Percentiles rank a stretch among this genome's conserved stretches.
Conservation (phyloP, 345 rosid species). For the Euphorbia lathyris region DNA sequence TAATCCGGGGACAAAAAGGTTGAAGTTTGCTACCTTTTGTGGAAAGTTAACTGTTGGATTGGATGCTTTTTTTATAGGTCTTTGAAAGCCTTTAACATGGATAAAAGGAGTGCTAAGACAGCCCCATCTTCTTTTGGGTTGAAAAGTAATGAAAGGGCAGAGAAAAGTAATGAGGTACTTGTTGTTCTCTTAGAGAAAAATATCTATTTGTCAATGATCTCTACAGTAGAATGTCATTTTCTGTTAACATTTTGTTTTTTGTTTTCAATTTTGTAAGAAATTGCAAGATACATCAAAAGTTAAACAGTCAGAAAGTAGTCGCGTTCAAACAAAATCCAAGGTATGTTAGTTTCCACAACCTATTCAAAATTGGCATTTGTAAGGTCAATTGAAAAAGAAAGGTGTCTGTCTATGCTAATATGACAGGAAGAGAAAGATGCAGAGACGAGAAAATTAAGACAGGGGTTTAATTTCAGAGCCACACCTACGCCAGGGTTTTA, state of each 20-base stretch:
- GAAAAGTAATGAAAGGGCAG: slow-evolving; percentile 35
- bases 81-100: slow-evolving; percentile 29
- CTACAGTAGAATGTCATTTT: background rate
- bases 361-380: background rate
- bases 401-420: background rate
- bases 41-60: slow-evolving; percentile 13
- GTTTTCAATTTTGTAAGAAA: slow-evolving; percentile 39
- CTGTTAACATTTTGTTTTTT: background rate
- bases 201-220: slow-evolving; percentile 6
- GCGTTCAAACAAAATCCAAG: slow-evolving; percentile 42
- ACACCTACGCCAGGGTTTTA: slow-evolving; percentile 37
- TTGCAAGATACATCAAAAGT: slow-evolving; percentile 36
- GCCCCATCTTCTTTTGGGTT: slow-evolving; percentile 41
- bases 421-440: slow-evolving; percentile 43
- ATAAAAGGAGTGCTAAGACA: slow-evolving; percentile 46
- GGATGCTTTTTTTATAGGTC: slow-evolving; percentile 34
- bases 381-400: background rate
- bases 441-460: slow-evolving; percentile 38
- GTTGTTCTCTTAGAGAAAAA: background rate
- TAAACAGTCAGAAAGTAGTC: slow-evolving; percentile 29
- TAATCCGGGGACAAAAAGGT: slow-evolving; percentile 1
- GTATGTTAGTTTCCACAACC: slow-evolving; percentile 26
- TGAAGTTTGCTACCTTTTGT: background rate
- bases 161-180: slow-evolving; percentile 46
- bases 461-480: slow-evolving; percentile 44